Conservation (phyloP, 139 green algal genomes). For the Nannochloris sp. region DNA sequence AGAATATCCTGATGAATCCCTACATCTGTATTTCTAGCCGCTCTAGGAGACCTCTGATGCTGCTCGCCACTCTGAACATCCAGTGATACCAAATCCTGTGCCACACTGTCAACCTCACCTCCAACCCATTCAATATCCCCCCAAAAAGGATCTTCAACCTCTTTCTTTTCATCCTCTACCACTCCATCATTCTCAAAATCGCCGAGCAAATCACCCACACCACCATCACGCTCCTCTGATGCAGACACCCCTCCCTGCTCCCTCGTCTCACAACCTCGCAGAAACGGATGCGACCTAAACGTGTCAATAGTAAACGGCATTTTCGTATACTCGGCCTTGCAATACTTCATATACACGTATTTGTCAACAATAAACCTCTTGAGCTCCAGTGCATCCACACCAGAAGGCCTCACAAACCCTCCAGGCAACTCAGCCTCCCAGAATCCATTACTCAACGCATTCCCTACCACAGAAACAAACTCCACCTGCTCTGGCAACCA, state of each 20-base stretch:
- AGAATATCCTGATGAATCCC: no score
- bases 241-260: neutral
- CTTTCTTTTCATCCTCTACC: no score
- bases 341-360: conserved; percentile 37
- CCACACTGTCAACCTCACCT: neutral
- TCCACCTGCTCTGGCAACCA: conserved; percentile 88
- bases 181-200: neutral
- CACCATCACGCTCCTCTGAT: neutral
- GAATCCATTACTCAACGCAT: conserved; percentile 62
- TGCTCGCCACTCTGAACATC: no score
- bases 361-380: conserved; percentile 74
- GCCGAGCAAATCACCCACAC: neutral
- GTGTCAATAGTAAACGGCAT: conserved; percentile 66
- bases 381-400: conserved; percentile 56
- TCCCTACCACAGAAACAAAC: conserved; percentile 75
- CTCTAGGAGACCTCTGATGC: no score
- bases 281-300: conserved; percentile 58
- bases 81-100: neutral
- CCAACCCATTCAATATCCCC: neutral
- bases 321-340: conserved; percentile 13
- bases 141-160: neutral
- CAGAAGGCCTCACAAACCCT: conserved; percentile 56
- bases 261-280: neutral
- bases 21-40: no score
- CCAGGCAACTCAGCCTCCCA: conserved; percentile 75